These are phyloP conservation scores for Alternaria sp. DNA, from an alignment of 2,329 filamentous ascomycete genomes.

Conservation along the genomic window DNA sequence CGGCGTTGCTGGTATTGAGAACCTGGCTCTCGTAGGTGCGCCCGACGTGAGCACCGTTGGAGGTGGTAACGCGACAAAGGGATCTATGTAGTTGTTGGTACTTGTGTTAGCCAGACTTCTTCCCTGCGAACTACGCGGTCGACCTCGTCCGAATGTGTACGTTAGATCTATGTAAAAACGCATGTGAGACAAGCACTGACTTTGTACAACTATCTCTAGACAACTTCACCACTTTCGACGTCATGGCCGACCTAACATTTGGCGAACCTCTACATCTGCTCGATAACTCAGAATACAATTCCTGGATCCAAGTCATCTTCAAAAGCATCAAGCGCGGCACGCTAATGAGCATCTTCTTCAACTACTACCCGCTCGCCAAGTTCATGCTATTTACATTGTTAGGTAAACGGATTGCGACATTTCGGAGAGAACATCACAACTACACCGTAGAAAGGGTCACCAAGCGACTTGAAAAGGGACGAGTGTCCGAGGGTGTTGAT, in stretches of 20 bases:
- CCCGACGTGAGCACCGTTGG: conserved; percentile 21
- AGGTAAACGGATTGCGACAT: background rate
- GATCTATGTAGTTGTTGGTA: background rate
- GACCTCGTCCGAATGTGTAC: background rate
- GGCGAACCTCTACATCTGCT: conserved; percentile 38
- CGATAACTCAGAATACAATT: conserved; percentile 25
- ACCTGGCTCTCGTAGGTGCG: conserved; percentile 53
- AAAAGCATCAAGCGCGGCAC: background rate
- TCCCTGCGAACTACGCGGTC: background rate
- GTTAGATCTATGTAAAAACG: background rate
- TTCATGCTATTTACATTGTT: background rate
- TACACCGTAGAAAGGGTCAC: conserved; percentile 25
- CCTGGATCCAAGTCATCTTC: background rate
- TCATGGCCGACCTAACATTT: conserved; percentile 44
- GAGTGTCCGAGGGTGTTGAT: background rate
- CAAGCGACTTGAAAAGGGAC: conserved; percentile 31
- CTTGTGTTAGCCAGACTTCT: background rate
- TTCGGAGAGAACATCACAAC: conserved; percentile 10
- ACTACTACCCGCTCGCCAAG: background rate
- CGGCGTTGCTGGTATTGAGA: conserved; percentile 63
- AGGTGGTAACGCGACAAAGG: conserved; percentile 16
- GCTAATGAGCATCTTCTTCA: background rate
- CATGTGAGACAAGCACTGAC: background rate
- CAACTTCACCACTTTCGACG: conserved; percentile 38
- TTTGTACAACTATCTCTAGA: conserved; percentile 26